phyloP scores from a whole-genome alignment of 2,329 filamentous ascomycete species.

The Penicillium paneum region DNA sequence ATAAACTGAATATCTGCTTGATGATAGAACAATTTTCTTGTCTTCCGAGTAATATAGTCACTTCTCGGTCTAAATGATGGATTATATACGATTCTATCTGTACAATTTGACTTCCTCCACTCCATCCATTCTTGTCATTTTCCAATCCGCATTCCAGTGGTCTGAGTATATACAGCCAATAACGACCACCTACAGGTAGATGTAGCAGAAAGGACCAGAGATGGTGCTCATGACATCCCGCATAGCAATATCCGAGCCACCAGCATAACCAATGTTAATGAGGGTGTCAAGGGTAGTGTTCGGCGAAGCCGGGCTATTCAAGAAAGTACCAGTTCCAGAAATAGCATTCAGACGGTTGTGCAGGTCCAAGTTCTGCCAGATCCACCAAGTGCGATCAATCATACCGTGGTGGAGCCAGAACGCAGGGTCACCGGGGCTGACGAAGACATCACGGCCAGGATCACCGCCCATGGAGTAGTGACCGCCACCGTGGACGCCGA shows the following conservation, averaged over 20 bases:
- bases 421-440: slow-evolving; percentile 46
- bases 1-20: too few relatives aligned
- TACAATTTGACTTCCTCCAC: background rate
- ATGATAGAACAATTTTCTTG: background rate
- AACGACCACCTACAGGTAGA: slow-evolving; percentile 34
- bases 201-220: slow-evolving; percentile 48
- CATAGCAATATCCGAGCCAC: slow-evolving; percentile 34
- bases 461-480: slow-evolving; percentile 50
- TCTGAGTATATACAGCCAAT: background rate
- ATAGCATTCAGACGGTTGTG: slow-evolving; percentile 37
- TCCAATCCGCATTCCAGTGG: background rate
- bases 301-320: slow-evolving; percentile 43
- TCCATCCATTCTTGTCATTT: background rate
- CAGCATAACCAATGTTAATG: slow-evolving; percentile 40
- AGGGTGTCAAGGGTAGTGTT: slow-evolving; percentile 47
- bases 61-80: background rate
- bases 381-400: slow-evolving; percentile 51
- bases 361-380: slow-evolving; percentile 50
- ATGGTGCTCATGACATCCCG: slow-evolving; percentile 43
- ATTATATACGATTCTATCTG: background rate
- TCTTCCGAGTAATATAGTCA: background rate
- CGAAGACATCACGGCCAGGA: slow-evolving; percentile 46
- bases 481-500: slow-evolving; percentile 47
- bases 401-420: slow-evolving; percentile 51
- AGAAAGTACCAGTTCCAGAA: slow-evolving; percentile 45